phyloP scores from a whole-genome alignment of 148 eudicot species.

The Camellia japonica region DNA sequence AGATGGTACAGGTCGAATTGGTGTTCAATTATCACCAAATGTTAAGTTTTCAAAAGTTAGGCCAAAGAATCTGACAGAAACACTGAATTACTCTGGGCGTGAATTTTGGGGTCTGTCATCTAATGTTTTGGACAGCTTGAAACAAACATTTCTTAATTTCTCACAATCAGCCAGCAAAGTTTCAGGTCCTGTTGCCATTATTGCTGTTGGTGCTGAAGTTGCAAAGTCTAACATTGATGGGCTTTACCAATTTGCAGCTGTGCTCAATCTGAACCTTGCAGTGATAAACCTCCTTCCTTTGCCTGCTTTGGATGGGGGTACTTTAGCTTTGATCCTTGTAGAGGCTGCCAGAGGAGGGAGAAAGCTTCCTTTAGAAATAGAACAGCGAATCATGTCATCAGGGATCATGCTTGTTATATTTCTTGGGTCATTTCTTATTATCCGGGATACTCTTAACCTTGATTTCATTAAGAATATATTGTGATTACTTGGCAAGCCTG shows the following conservation, averaged over 20 bases:
- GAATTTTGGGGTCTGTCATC: conserved; percentile 75
- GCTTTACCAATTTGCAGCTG: conserved; percentile 86
- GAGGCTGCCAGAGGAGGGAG: conserved; percentile 92
- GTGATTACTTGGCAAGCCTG: conserved; percentile 27
- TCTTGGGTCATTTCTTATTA: conserved; percentile 74
- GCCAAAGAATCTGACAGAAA: conserved; percentile 55
- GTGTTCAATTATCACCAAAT: conserved; percentile 84
- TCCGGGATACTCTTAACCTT: conserved; percentile 82
- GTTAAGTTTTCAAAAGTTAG: conserved; percentile 49
- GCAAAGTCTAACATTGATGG: conserved; percentile 79
- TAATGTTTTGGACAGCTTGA: conserved; percentile 81
- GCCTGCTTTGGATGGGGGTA: conserved; percentile 93
- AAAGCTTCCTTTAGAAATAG: conserved; percentile 81
- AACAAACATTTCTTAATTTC: conserved; percentile 80
- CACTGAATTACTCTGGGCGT: conserved; percentile 53
- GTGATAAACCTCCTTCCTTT: conserved; percentile 90
- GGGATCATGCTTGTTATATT: conserved; percentile 72
- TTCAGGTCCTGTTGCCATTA: conserved; percentile 91
- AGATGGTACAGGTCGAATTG: conserved; percentile 87
- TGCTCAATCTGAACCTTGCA: conserved; percentile 82
- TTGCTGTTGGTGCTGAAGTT: conserved; percentile 97
- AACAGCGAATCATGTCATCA: conserved; percentile 87
- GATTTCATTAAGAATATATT: conserved; percentile 72
- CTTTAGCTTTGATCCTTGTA: conserved; percentile 77
- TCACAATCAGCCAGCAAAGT: conserved; percentile 84